Percentiles rank a stretch among this genome's conserved stretches.
Evolutionary conservation across 2,329 filamentous ascomycete genomes (phyloP).

Genomic region (Huntiella omanensis): DNA sequence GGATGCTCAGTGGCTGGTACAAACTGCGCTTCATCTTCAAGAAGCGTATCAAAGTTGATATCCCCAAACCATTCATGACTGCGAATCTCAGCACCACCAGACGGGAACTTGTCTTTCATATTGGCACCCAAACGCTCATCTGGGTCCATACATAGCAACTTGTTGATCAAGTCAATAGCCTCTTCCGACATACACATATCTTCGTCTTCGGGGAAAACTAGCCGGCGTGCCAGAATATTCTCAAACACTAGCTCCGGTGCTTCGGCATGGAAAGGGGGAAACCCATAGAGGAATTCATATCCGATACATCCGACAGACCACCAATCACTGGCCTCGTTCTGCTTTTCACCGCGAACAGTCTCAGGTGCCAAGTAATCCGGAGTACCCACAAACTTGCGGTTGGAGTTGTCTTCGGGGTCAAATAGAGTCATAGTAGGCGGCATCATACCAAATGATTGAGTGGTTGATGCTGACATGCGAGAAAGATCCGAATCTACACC

Average conservation of each 20-base stretch:
- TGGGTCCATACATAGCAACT: slow-evolving; percentile 69
- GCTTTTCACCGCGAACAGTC: slow-evolving; percentile 84
- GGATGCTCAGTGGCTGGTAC: slow-evolving; percentile 83
- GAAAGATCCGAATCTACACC: slow-evolving; percentile 18
- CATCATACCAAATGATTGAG: slow-evolving; percentile 49
- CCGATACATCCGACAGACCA: slow-evolving; percentile 98
- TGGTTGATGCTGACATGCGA: slow-evolving; percentile 24
- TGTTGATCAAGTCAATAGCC: slow-evolving; percentile 88
- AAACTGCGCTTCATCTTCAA: slow-evolving; percentile 94
- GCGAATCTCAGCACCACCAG: slow-evolving; percentile 80
- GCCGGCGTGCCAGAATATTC: slow-evolving; percentile 76
- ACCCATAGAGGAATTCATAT: slow-evolving; percentile 88
- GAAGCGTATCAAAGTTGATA: slow-evolving; percentile 71
- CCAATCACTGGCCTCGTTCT: slow-evolving; percentile 98
- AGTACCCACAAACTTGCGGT: slow-evolving; percentile 84
- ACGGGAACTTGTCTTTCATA: slow-evolving; percentile 59
- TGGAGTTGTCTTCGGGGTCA: slow-evolving; percentile 60
- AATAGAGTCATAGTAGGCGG: slow-evolving; percentile 87
- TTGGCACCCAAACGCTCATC: slow-evolving; percentile 71
- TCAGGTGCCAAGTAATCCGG: slow-evolving; percentile 94
- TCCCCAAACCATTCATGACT: slow-evolving; percentile 75
- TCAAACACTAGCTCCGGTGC: slow-evolving; percentile 91
- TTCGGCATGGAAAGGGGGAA: slow-evolving; percentile 78
- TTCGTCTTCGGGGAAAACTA: slow-evolving; percentile 83
- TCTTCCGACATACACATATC: slow-evolving; percentile 58